These are phyloP conservation scores for Camelina neglecta DNA, from an alignment of 345 rosid species.

Conservation along the genomic window DNA sequence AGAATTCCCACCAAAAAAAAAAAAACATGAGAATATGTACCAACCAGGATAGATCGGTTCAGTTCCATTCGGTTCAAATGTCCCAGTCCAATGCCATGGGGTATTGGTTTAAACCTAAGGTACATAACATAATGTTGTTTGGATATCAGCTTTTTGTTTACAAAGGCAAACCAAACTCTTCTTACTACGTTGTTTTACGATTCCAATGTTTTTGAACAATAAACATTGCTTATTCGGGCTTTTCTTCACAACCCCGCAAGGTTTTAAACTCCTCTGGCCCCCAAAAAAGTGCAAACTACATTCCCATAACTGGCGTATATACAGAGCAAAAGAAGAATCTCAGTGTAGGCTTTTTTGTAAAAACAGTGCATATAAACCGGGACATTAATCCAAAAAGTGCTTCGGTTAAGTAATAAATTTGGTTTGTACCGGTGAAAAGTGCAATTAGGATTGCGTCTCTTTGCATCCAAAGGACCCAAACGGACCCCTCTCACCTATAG, in stretches of 20 bases:
- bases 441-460: slow-evolving; percentile 39
- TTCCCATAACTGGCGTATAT: slow-evolving; percentile 37
- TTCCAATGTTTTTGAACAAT: slow-evolving; percentile 15
- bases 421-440: slow-evolving; percentile 33
- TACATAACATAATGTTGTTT: not conserved
- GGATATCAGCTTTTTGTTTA: not conserved
- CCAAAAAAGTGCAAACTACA: slow-evolving; percentile 2
- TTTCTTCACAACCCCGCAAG: slow-evolving; percentile 42
- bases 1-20: too few species aligned
- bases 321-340: slow-evolving; percentile 35
- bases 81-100: not conserved
- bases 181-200: not conserved
- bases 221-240: slow-evolving; percentile 24
- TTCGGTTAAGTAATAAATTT: slow-evolving; percentile 16
- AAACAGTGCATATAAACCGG: slow-evolving; percentile 17
- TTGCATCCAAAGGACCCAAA: slow-evolving; percentile 44
- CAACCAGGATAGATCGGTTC: too few species aligned
- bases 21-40: too few species aligned
- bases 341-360: not conserved
- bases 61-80: not conserved
- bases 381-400: not conserved
- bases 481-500: slow-evolving; percentile 35
- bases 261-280: slow-evolving; percentile 29
- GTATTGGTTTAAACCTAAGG: not conserved
- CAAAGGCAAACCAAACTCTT: slow-evolving; percentile 10